These are phyloP conservation scores for Tausonia pullulans DNA, from an alignment of 1,284 basidiomycete species.

Conservation along the genomic window DNA sequence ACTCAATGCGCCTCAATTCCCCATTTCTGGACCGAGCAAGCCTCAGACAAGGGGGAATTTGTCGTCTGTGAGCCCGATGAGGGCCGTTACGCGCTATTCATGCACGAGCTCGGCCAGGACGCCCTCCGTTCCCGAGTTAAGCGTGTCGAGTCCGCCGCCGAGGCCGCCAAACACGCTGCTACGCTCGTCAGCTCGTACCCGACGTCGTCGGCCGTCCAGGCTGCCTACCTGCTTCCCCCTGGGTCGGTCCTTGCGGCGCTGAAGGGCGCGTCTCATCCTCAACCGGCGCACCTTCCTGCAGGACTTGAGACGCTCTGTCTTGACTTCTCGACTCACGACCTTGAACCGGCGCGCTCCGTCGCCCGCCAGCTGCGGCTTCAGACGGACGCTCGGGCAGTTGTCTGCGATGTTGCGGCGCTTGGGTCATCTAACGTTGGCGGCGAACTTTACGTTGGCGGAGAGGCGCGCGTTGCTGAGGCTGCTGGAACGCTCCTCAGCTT, in stretches of 20 bases:
- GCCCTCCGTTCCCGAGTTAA: constrained; percentile 17
- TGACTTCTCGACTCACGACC: constrained; percentile 33
- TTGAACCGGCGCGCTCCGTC: constrained; percentile 27
- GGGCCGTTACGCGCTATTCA: constrained; percentile 23
- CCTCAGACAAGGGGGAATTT: constrained; percentile 16
- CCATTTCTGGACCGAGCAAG: too few relatives aligned
- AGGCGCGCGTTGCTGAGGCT: too few relatives aligned
- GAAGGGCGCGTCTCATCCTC: constrained; percentile 14
- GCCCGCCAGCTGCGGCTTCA: constrained; percentile 24
- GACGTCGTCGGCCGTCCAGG: constrained; percentile 36
- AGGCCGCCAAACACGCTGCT: constrained; percentile 33
- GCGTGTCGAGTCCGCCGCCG: constrained; percentile 13
- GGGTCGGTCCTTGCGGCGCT: constrained; percentile 17
- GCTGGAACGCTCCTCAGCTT: constrained; percentile 20
- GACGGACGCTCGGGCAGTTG: constrained; percentile 22
- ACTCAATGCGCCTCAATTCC: too few relatives aligned
- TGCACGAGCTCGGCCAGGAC: constrained; percentile 21
- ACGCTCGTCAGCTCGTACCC: constrained; percentile 42
- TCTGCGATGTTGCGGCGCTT: constrained; percentile 7
- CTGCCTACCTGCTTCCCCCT: constrained; percentile 32
- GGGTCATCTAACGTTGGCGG: too few relatives aligned
- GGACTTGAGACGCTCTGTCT: constrained; percentile 27
- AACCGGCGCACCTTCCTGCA: constrained; percentile 6
- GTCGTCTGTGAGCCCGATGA: constrained; percentile 32
- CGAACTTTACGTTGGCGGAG: too few relatives aligned